Percentiles rank a stretch among this genome's conserved stretches.
Conservation (phyloP, 2,329 filamentous ascomycete species). For the Colletotrichum australisinense region DNA sequence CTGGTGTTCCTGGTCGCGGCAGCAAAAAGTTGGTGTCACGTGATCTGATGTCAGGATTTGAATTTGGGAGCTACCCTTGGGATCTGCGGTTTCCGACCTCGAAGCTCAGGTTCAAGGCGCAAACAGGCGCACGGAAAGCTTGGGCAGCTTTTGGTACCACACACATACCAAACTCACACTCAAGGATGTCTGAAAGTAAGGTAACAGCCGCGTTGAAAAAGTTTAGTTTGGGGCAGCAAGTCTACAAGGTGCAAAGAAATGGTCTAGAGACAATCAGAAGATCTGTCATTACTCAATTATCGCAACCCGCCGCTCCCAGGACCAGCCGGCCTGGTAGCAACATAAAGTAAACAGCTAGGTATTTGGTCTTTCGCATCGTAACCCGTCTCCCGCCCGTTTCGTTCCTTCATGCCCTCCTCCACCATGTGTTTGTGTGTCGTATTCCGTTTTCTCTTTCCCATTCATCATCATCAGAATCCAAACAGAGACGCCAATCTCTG, state of each 20-base stretch:
- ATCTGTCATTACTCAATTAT: slow-evolving; percentile 39
- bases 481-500: slow-evolving; percentile 18
- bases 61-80: slow-evolving; percentile 5
- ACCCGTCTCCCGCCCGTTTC: slow-evolving; percentile 13
- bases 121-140: neutral
- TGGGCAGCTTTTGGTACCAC: neutral
- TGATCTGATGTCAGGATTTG: slow-evolving; percentile 34
- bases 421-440: slow-evolving; percentile 4
- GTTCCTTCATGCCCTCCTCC: neutral
- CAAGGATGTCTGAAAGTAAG: neutral
- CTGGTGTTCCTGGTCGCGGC: neutral
- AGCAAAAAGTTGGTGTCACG: slow-evolving; percentile 28
- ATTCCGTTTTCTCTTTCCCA: slow-evolving; percentile 15
- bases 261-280: neutral
- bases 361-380: slow-evolving; percentile 37
- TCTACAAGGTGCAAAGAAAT: neutral
- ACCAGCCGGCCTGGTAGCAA: slow-evolving; percentile 36
- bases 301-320: slow-evolving; percentile 33
- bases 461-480: slow-evolving; percentile 35
- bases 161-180: neutral
- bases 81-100: neutral
- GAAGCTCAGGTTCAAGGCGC: neutral
- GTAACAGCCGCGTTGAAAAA: too few species aligned
- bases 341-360: slow-evolving; percentile 36
- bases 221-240: neutral